Base-by-base conservation (phyloP, 495 filamentous ascomycete species). In the Evansstolkia leycettana region DNA sequence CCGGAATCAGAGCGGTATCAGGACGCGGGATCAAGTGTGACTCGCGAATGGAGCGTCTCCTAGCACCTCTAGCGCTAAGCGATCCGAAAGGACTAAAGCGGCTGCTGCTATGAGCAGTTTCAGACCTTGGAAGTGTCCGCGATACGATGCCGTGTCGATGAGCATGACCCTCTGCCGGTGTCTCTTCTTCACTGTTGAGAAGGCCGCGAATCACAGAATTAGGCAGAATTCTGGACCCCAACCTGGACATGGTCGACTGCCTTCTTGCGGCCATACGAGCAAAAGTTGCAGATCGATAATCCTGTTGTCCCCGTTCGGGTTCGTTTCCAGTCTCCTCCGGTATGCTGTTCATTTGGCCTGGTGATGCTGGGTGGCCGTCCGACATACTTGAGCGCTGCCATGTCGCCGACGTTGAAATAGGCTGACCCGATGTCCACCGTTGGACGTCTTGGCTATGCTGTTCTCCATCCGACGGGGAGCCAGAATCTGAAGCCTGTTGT, bases 191-290 rank as follows among this genome's bases (percentile, higher is more conserved):
- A 31, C 66, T 66, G 38, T 42, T 62, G 5, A 64, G 50, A 23
- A 62, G 48, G 6, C 58, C 62, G 16, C 60, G 58, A 10, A 63
- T 65, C 10, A 68, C 58, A 10, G 60, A 62, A 35, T 69, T 62
- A n/a, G 67, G 67, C 15, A 70, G 45, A 16, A 73, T 55, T 38
- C 64, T 57, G 7, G 67, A 69, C 14, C 67, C 64, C 18, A 73
- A 39, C 7, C 69, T 53, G 33, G 69, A 69, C 55, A 73, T 65
- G 10, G 62, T 64, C 8, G 69, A 69, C 37, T 63, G 66, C 34
- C 65, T 59, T 41, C 66, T 58, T 10, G 67, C 62, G 37, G 62
- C 47, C 50, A 63, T 55, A 23, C 62, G 58, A 31, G 61, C 52
- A 16, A 62, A 46, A 5, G 55, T 57, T 18, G 61, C 52, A 8